These are phyloP conservation scores for Plasmodium berghei DNA, from an alignment of 169 alveolate species.

Conservation along the genomic window DNA sequence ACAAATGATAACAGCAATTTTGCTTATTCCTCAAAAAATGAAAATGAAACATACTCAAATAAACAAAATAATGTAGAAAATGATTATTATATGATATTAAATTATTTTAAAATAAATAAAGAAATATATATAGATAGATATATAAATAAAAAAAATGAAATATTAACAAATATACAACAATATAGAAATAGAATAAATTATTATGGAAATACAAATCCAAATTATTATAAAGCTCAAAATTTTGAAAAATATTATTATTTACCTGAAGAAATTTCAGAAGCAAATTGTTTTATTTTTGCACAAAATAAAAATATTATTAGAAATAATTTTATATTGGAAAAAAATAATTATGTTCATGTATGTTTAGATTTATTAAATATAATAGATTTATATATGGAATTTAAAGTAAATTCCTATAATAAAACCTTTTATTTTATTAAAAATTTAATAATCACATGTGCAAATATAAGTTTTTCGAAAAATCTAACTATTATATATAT, in stretches of 20 bases:
- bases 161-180: constrained; percentile 9
- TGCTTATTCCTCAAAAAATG: background rate
- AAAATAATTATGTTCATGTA: constrained; percentile 25
- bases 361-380: constrained; percentile 58
- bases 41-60: background rate
- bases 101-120: constrained; percentile 40
- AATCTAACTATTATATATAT: constrained; percentile 31
- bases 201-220: constrained; percentile 33
- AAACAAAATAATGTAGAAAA: constrained; percentile 4
- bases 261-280: constrained; percentile 26
- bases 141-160: constrained; percentile 27
- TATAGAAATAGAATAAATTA: constrained; percentile 29
- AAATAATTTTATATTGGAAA: constrained; percentile 11
- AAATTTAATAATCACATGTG: constrained; percentile 58
- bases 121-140: constrained; percentile 49
- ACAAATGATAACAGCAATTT: background rate
- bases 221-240: constrained; percentile 19
- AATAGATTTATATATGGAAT: constrained; percentile 76
- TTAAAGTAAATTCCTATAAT: constrained; percentile 20
- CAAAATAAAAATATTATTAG: constrained; percentile 14
- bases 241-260: constrained; percentile 39
- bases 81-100: constrained; percentile 5
- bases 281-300: constrained; percentile 44
- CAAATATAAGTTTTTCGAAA: constrained; percentile 56
- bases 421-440: constrained; percentile 64